Conservation (phyloP, 2,329 filamentous ascomycete species). For the Sarocladium brachiariae region DNA sequence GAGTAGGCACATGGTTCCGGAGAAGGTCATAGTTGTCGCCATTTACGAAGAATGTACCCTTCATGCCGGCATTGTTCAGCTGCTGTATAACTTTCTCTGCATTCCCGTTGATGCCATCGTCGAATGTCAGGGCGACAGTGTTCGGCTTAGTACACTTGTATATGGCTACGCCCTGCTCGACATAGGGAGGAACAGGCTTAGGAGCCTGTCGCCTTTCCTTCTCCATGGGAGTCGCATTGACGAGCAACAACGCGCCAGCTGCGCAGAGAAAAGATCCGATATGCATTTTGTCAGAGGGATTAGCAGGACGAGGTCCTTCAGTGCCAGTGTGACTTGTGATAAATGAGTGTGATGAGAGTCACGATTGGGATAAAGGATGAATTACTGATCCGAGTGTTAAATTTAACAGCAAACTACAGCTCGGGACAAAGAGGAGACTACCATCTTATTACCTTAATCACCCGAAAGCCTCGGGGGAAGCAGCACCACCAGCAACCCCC, state of each 20-base stretch:
- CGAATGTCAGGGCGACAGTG: slow-evolving; percentile 30
- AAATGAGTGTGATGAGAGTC: no score
- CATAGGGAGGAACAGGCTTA: not conserved
- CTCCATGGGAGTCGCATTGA: not conserved
- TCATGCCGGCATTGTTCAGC: slow-evolving; percentile 14
- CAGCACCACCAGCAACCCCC: no score
- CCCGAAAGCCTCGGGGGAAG: no score
- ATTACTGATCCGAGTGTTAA: no score
- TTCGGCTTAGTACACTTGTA: slow-evolving; percentile 18
- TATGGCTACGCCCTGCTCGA: slow-evolving; percentile 11
- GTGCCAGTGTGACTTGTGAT: no score
- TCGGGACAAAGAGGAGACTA: no score
- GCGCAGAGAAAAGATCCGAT: not conserved
- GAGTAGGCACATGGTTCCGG: slow-evolving; percentile 14
- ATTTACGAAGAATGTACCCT: slow-evolving; percentile 24
- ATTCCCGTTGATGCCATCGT: slow-evolving; percentile 31
- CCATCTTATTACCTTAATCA: no score
- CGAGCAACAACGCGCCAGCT: not conserved
- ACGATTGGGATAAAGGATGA: no score
- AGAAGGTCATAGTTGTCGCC: slow-evolving; percentile 19
- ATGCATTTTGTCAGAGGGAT: not conserved
- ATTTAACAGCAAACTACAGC: no score
- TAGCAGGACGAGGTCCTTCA: no score
- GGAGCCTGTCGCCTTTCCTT: not conserved
- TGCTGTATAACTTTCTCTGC: slow-evolving; percentile 27